phyloP scores from a whole-genome alignment of 805 yeast species.

The Wickerhamiella brachini region DNA sequence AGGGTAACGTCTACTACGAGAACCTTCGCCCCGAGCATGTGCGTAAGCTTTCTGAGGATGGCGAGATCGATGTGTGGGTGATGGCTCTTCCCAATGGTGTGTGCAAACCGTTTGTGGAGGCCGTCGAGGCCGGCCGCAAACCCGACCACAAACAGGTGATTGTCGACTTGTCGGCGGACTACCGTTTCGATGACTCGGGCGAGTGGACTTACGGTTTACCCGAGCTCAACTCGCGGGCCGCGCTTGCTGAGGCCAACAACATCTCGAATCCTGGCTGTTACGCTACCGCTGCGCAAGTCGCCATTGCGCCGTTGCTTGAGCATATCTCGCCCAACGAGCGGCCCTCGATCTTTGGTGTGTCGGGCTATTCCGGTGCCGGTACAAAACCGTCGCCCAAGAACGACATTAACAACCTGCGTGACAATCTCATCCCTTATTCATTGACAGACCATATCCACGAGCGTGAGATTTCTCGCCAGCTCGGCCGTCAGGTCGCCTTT shows the following conservation, averaged over 20 bases:
- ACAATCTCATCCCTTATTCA: slow-evolving; percentile 89
- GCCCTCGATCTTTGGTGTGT: slow-evolving; percentile 86
- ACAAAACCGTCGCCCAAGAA: slow-evolving; percentile 97
- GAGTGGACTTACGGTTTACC: slow-evolving; percentile 95
- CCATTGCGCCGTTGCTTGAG: slow-evolving; percentile 68
- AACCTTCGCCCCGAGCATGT: slow-evolving; percentile 83
- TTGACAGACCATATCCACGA: slow-evolving; percentile 96
- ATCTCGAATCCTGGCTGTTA: slow-evolving; percentile 98
- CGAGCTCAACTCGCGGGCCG: slow-evolving; percentile 60
- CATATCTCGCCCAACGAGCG: slow-evolving; percentile 45
- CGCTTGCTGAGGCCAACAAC: slow-evolving; percentile 57
- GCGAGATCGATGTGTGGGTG: slow-evolving; percentile 89
- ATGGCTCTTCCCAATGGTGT: slow-evolving; percentile 99
- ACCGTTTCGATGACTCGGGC: slow-evolving; percentile 77
- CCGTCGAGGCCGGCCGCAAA: slow-evolving; percentile 22
- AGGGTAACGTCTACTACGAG: slow-evolving; percentile 64
- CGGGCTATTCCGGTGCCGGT: slow-evolving; percentile 99
- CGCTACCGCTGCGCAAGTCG: slow-evolving; percentile 95
- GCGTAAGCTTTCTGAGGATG: slow-evolving; percentile 55
- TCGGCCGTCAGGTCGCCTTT: slow-evolving; percentile 72
- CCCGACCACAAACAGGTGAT: slow-evolving; percentile 64
- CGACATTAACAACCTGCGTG: slow-evolving; percentile 55
- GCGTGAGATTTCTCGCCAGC: slow-evolving; percentile 70
- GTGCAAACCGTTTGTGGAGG: slow-evolving; percentile 43
- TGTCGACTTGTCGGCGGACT: slow-evolving; percentile 89